Evolutionary conservation across 75 land plant genomes (phyloP).

Genomic region (Cunninghamia lanceolata): DNA sequence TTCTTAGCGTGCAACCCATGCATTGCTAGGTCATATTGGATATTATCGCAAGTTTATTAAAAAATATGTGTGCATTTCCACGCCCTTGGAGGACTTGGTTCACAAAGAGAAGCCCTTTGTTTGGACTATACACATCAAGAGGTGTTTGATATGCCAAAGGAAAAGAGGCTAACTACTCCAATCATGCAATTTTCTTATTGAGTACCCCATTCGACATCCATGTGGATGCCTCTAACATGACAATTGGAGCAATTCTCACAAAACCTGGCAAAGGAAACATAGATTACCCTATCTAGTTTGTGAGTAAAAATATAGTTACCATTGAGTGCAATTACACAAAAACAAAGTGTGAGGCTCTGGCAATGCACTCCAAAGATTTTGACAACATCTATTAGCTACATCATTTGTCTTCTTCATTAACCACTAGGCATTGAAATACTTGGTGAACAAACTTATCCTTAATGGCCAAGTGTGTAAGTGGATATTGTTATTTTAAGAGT

Average conservation of each 20-base stretch:
- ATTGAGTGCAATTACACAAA: background rate
- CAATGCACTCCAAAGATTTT: background rate
- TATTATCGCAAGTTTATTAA: no score
- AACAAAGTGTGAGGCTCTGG: background rate
- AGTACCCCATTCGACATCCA: no score
- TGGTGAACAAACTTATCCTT: background rate
- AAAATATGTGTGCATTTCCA: background rate
- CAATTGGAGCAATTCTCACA: no score
- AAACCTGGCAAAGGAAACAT: background rate
- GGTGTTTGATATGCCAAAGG: background rate
- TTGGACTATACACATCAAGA: background rate
- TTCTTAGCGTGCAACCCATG: background rate
- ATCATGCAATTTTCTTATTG: background rate
- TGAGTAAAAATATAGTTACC: no score
- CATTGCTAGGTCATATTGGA: background rate
- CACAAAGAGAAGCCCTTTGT: background rate
- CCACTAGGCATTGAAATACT: background rate
- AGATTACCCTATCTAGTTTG: no score
- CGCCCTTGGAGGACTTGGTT: background rate
- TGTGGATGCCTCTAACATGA: no score
- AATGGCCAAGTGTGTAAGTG: background rate
- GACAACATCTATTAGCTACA: background rate
- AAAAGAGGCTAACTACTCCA: background rate
- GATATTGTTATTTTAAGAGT: background rate
- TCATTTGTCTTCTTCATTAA: no score